These are phyloP conservation scores for Evansstolkia leycettana DNA, from an alignment of 495 filamentous ascomycete genomes.

Conservation along the genomic window DNA sequence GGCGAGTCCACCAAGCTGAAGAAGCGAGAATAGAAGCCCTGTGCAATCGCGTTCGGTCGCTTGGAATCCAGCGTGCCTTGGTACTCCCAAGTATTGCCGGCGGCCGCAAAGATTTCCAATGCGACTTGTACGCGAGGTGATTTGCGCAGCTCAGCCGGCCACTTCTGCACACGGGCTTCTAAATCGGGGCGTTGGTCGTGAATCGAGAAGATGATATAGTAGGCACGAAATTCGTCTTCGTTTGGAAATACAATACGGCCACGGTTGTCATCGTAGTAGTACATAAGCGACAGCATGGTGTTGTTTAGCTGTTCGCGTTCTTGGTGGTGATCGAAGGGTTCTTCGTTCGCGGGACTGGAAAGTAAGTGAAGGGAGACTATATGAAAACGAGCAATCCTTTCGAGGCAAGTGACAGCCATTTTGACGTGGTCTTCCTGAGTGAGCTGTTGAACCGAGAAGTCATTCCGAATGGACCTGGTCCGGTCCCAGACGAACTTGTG, in stretches of 20 bases:
- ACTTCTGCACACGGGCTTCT: conserved; percentile 61
- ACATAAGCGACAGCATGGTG: conserved; percentile 74
- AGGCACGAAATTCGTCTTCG: conserved; percentile 83
- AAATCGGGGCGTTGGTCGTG: conserved; percentile 57
- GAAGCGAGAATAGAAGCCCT: conserved; percentile 56
- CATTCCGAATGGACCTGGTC: conserved; percentile 81
- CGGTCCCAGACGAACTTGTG: conserved; percentile 93
- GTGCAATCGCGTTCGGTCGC: conserved; percentile 41
- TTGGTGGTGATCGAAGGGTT: conserved; percentile 76
- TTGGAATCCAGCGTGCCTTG: conserved; percentile 52
- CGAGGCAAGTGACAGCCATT: conserved; percentile 65
- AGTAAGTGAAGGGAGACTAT: conserved; percentile 79
- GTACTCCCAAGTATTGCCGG: conserved; percentile 49
- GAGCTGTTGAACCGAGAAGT: conserved; percentile 83
- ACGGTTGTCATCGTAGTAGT: conserved; percentile 72
- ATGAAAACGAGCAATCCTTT: conserved; percentile 85
- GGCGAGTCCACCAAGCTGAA: conserved; percentile 62
- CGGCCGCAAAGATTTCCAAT: conserved; percentile 54
- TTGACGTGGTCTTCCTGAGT: conserved; percentile 54
- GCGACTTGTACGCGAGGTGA: conserved; percentile 51
- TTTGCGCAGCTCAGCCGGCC: conserved; percentile 44
- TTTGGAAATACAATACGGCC: conserved; percentile 45
- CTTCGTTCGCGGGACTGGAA: conserved; percentile 47
- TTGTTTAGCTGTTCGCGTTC: conserved; percentile 88
- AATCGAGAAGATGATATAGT: conserved; percentile 76